Evolutionary conservation across 2,329 filamentous ascomycete species (phyloP), one percentile per base, ranked within the genome.

Genomic region (Neonectria faginata): DNA sequence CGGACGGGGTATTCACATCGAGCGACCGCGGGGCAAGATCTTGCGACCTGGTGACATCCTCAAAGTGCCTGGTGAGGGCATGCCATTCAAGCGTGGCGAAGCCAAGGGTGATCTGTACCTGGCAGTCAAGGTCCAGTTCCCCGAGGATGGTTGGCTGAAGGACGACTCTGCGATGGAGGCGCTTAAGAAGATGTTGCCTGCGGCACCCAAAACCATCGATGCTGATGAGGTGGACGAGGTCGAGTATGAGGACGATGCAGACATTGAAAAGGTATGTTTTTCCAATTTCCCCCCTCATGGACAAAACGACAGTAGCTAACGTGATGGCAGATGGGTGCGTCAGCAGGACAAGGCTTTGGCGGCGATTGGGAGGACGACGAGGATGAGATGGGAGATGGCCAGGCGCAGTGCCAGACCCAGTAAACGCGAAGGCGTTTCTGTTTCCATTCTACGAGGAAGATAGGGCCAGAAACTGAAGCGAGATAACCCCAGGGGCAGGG

Each of bases 11-110:
- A 95, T 99, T 64, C 87, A 91, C 62, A 84, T 99, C 51, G 86
- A 89, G 59, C 91, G 96, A 70, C 88, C 92, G 16, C 88, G 91
- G 74, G 95, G 95, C 71, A 91, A 94, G 78, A 85, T 98, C 56
- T 81, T 99, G 39, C 88, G 89, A 27, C 94, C 96, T 0, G 91
- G 90, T 27, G 92, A 99, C 76, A 88, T 95, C 8, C 85, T 99
- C 72, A 97, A 94, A 83, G 84, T 99, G 1, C 80, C 85, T 2
- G 94, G 93, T 27, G 96, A 99, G 82, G 96, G 96, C 65, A 99
- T 99, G 96, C 96, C 96, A 2, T 80, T 90, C 72, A 97, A 97
- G 85, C 89, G 90, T 62, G 92, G 91, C 67, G 96, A 99, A 42
- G 76, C 82, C 5, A 93, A 89, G 76, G 96, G 96, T 47, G 94